phyloP scores from a whole-genome alignment of 2,329 filamentous ascomycete genomes.

The Ustulina deusta region DNA sequence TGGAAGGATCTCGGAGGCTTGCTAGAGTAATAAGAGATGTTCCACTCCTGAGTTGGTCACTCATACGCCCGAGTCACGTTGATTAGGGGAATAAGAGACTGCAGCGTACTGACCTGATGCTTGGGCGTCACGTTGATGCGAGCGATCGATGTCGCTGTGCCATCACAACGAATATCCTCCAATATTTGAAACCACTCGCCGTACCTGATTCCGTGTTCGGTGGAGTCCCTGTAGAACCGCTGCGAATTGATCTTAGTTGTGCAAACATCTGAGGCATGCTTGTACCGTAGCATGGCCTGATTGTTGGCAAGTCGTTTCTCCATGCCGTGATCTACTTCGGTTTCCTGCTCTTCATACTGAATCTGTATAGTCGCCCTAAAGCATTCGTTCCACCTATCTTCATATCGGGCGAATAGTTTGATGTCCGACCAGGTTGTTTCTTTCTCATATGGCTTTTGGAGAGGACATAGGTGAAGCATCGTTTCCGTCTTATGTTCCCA shows the following conservation, averaged over 20 bases:
- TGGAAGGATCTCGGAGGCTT: too few relatives aligned
- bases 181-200: conserved; percentile 50
- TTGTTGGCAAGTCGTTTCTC: conserved; percentile 36
- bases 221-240: conserved; percentile 48
- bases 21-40: too few relatives aligned
- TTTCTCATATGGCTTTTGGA: conserved; percentile 44
- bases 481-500: conserved; percentile 51
- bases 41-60: background rate
- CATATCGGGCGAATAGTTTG: conserved; percentile 45
- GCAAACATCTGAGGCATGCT: conserved; percentile 40
- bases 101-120: conserved; percentile 10
- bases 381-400: conserved; percentile 50
- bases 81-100: background rate
- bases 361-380: conserved; percentile 50
- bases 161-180: conserved; percentile 50
- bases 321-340: conserved; percentile 38
- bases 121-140: conserved; percentile 43
- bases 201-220: conserved; percentile 49
- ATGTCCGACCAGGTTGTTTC: conserved; percentile 49
- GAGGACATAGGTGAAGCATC: conserved; percentile 47
- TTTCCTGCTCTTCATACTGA: conserved; percentile 44
- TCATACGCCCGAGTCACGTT: background rate
- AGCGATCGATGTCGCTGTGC: conserved; percentile 41
- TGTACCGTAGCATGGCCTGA: conserved; percentile 33
- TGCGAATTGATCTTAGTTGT: conserved; percentile 44